Percentiles rank a stretch among this genome's conserved stretches.
phyloP scores from a whole-genome alignment of 192 early-diverging fungal genomes.

The Rhizophagus sp. region DNA sequence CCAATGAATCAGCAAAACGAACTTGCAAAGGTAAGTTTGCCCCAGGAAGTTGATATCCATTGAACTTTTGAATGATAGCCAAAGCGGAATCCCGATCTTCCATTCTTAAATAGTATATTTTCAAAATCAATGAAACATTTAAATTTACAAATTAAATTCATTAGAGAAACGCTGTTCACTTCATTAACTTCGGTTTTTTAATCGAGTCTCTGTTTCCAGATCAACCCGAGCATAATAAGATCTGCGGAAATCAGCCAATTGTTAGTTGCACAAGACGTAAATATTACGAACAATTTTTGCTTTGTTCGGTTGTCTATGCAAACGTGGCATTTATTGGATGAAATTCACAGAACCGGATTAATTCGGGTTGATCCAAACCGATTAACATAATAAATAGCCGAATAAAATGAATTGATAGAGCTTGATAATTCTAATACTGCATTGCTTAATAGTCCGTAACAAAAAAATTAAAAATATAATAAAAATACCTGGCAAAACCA shows the following conservation, averaged over 20 bases:
- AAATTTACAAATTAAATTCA: no score
- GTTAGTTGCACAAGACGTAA: neutral
- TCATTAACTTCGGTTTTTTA: neutral
- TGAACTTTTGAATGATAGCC: constrained; percentile 66
- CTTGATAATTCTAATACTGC: neutral
- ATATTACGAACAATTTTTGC: no score
- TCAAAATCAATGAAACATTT: neutral
- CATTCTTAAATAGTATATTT: constrained; percentile 47
- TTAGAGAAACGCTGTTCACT: no score
- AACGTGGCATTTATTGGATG: no score
- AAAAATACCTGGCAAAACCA: constrained; percentile 68
- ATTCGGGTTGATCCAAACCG: neutral
- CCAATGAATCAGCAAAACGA: constrained; percentile 77
- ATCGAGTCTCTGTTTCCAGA: neutral
- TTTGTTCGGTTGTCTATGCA: no score
- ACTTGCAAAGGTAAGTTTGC: constrained; percentile 67
- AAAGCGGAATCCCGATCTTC: constrained; percentile 68
- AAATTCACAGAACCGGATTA: neutral
- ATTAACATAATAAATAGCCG: neutral
- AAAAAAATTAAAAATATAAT: neutral
- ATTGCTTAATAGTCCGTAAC: neutral
- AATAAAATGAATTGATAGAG: neutral
- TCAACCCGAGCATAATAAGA: neutral
- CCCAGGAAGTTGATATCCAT: constrained; percentile 60
- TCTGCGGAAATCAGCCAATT: neutral